Evolutionary conservation across 495 filamentous ascomycete genomes (phyloP), one percentile per base, ranked within the genome.

Genomic region (Xylaria scruposa): DNA sequence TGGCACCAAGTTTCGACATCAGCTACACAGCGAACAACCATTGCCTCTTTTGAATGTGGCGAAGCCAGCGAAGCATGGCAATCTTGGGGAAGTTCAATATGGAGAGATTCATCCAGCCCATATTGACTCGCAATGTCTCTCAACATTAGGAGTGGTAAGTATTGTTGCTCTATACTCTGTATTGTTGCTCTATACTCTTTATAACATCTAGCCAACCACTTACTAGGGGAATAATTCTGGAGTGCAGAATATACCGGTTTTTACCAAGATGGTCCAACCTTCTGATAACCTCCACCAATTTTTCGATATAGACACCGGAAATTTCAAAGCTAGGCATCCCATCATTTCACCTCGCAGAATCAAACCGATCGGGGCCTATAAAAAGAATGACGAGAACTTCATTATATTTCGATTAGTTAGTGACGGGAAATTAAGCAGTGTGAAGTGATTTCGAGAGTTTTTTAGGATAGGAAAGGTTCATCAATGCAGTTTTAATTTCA

Each of bases 271-370:
- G 24, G 61, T 46, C 8, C 36, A 46, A 29, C 36, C 19, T 64
- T 44, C 38, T 13, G 61, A 64, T 26, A 26, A 64, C 10, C 4
- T 64, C 4, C 8, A 42, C 7, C 3, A 8, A 19, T 64, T 64
- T 21, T 64, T 64, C 24, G 61, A 64, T 44, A 46, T 42, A 4
- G 24, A 64, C 7, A 46, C 61, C 10, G 61, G 61, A 64, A 15
- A 64, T 19, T 46, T 64, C 10, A 46, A 26, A 64, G 61, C 59
- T 10, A 10, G 19, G 19, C 33, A 42, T 24, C 59, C 59, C 40
- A 47, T 29, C 40, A 64, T 64, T 31, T 29, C 38, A 21, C 36
- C 61, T 15, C 1, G 17, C 9, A 33, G 21, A 26, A 46, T 46
- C 17, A 13, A 8, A 1, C 61, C 61, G 7, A 64, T 44, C 4